Conservation (phyloP, 306 rosid species). For the Luffa aegyptiaca region DNA sequence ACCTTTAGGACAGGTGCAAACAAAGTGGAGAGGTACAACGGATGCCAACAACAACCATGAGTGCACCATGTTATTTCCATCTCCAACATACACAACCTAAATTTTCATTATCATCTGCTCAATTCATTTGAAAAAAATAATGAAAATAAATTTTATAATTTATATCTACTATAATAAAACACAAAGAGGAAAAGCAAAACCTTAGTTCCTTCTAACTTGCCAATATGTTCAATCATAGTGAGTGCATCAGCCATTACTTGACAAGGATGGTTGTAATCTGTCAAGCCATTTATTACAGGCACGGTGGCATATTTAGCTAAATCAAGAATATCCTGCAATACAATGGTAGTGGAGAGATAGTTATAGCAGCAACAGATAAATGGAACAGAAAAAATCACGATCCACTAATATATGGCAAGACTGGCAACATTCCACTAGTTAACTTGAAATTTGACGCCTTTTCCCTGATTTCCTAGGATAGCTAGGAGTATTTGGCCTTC, state of each 20-base stretch:
- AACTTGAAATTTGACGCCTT: background rate
- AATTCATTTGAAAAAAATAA: background rate
- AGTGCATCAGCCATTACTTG: slow-evolving; percentile 99
- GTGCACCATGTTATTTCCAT: slow-evolving; percentile 95
- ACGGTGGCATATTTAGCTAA: slow-evolving; percentile 70
- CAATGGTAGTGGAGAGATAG: background rate
- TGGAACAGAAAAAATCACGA: background rate
- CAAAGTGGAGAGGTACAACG: slow-evolving; percentile 82
- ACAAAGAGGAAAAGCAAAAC: slow-evolving; percentile 26
- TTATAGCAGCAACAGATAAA: background rate
- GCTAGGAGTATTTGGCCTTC: background rate
- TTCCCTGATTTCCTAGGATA: background rate
- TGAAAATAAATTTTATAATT: background rate
- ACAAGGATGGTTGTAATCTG: slow-evolving; percentile 93
- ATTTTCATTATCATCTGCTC: background rate
- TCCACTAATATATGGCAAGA: background rate
- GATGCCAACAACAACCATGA: slow-evolving; percentile 93
- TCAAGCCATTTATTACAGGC: slow-evolving; percentile 91
- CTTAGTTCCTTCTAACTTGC: slow-evolving; percentile 86
- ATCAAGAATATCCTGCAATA: slow-evolving; percentile 80
- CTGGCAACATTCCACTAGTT: background rate
- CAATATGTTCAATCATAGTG: slow-evolving; percentile 75
- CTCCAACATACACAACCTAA: slow-evolving; percentile 96
- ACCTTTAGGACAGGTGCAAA: slow-evolving; percentile 85
- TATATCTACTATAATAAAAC: background rate